Base-by-base conservation (phyloP, 352 stramenopile genomes). In the Globisporangium middletonii region DNA sequence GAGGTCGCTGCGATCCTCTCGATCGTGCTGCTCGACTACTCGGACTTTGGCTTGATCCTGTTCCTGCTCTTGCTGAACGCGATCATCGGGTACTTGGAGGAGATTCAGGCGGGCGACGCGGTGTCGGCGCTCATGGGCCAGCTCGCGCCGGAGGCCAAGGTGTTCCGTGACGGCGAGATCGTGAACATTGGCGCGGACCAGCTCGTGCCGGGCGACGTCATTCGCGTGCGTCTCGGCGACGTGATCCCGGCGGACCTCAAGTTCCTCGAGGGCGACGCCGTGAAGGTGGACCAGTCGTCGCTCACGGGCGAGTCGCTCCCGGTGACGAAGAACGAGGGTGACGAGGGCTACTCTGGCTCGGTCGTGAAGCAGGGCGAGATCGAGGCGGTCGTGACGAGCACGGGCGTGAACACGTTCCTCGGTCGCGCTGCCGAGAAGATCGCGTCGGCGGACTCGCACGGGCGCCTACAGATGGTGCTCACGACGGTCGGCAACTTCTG, bases 221-320 rank as follows among this genome's bases (percentile, higher is more conserved):
- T 89, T 42, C 77, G 77, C 53, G 75, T 89, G 51, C 77, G 79
- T 83, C 60, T 96, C 6, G 94, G 95, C 54, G 90, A 97, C 57
- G 88, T 95, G 43, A 86, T 98, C 54, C 95, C 95, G 8, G 91
- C 91, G 18, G 94, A 98, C 68, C 55, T 94, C 50, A 88, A 89
- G 72, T 86, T 91, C 68, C 72, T 94, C 28, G 79, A 91, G 49
- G 84, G 84, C 18, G 81, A 94, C 38, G 42, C 69, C 19, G 55
- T 98, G 55, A 89, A 95, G 59, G 87, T 95, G 26, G 85, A 96
- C 59, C 88, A 98, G 71, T 92, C 93, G 45, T 95, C 90, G 37
- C 74, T 98, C 16, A 98, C 94, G 47, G 94, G 94, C 54, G 94
- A 98, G 72, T 97, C 92, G 45, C 73, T 98, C 41, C 89, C 93